phyloP scores from a whole-genome alignment of 1,284 basidiomycete genomes.

The Taiwanofungus camphoratus region DNA sequence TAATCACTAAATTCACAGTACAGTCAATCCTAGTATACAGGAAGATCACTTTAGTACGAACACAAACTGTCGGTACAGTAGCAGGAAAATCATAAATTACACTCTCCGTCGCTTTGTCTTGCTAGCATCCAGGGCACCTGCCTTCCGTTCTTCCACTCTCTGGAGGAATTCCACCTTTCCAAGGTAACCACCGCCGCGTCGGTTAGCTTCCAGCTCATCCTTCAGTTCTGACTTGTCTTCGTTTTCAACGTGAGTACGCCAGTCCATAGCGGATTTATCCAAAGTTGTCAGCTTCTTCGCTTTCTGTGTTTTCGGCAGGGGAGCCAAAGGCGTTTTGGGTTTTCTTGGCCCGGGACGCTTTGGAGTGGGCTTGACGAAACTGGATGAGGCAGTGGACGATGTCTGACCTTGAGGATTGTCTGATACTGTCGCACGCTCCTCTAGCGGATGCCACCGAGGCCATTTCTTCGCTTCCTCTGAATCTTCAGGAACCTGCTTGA shows the following conservation, averaged over 20 bases:
- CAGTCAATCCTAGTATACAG: too few species aligned
- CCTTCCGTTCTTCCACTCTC: conserved; percentile 65
- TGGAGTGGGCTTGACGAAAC: conserved; percentile 16
- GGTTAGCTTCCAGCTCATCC: conserved; percentile 69
- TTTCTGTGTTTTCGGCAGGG: conserved; percentile 44
- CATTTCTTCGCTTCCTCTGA: conserved; percentile 71
- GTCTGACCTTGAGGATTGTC: neutral
- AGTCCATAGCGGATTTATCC: conserved; percentile 81
- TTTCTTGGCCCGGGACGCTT: conserved; percentile 61
- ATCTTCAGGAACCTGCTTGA: conserved; percentile 63
- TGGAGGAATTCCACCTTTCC: conserved; percentile 78
- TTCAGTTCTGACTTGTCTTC: conserved; percentile 39
- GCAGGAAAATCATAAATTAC: too few species aligned
- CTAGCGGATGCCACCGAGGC: conserved; percentile 46
- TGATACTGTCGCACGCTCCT: conserved; percentile 9
- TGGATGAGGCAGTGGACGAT: neutral
- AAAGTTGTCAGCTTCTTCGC: conserved; percentile 74
- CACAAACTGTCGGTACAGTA: too few species aligned
- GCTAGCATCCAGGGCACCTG: conserved; percentile 52
- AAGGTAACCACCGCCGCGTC: conserved; percentile 69
- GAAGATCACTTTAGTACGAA: too few species aligned
- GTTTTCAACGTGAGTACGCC: conserved; percentile 57
- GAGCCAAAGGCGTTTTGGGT: conserved; percentile 46
- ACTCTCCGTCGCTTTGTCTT: conserved; percentile 46
- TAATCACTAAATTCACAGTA: too few species aligned